These are phyloP conservation scores for Claviceps quebecensis DNA, from an alignment of 2,329 filamentous ascomycete species.

Conservation along the genomic window DNA sequence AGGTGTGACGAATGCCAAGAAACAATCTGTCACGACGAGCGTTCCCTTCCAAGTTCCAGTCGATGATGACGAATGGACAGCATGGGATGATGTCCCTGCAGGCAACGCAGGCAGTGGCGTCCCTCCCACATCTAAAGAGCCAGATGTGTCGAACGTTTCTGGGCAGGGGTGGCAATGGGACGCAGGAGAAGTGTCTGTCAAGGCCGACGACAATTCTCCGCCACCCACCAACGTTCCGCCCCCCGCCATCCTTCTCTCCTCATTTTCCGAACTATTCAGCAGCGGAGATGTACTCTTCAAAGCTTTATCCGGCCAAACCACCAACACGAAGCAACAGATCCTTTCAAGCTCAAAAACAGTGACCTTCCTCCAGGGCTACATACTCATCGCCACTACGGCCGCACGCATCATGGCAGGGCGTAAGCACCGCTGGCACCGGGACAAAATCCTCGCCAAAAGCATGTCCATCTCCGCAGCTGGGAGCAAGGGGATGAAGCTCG, in stretches of 20 bases:
- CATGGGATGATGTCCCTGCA: slow-evolving; percentile 33
- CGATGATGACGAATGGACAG: slow-evolving; percentile 34
- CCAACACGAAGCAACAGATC: slow-evolving; percentile 46
- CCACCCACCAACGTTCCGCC: slow-evolving; percentile 83
- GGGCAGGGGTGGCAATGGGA: slow-evolving; percentile 37
- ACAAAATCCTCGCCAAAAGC: slow-evolving; percentile 68
- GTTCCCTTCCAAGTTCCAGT: slow-evolving; percentile 3
- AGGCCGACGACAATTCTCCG: slow-evolving; percentile 21
- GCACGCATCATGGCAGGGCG: slow-evolving; percentile 75
- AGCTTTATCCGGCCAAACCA: slow-evolving; percentile 43
- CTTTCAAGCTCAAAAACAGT: slow-evolving; percentile 48
- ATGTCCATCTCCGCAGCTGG: slow-evolving; percentile 75
- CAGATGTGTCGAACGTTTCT: slow-evolving; percentile 12
- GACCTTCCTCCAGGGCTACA: slow-evolving; percentile 49
- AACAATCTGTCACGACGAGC: too few relatives aligned
- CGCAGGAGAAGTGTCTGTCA: slow-evolving; percentile 19
- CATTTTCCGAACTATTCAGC: slow-evolving; percentile 59
- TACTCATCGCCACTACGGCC: slow-evolving; percentile 51
- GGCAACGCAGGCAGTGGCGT: slow-evolving; percentile 8
- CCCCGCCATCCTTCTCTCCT: slow-evolving; percentile 64
- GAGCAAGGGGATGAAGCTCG: slow-evolving; percentile 80
- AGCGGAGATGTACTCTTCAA: slow-evolving; percentile 54
- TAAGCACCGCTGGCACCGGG: slow-evolving; percentile 79
- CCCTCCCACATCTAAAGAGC: slow-evolving; percentile 7
- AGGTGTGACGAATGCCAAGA: not conserved